These are phyloP conservation scores for Dothistroma septosporum DNA, from an alignment of 2,329 filamentous ascomycete genomes.

Conservation along the genomic window DNA sequence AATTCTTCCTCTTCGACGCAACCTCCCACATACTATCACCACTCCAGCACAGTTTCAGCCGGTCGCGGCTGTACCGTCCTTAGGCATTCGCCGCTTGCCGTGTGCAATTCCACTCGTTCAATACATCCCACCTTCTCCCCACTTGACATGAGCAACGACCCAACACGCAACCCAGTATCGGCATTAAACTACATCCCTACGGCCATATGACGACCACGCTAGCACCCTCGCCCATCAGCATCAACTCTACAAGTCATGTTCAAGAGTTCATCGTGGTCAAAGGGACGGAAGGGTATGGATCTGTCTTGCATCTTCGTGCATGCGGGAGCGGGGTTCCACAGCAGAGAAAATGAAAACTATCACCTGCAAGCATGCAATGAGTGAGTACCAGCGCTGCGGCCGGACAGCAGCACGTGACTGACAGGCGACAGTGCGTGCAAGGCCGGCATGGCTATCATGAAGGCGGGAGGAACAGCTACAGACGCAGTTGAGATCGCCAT, in stretches of 20 bases:
- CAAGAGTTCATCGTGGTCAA: constrained; percentile 2
- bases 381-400: constrained; percentile 52
- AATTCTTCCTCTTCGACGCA: neutral
- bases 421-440: constrained; percentile 65
- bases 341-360: constrained; percentile 73
- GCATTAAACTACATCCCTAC: neutral
- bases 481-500: constrained; percentile 90
- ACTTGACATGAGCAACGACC: constrained; percentile 5
- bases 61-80: neutral
- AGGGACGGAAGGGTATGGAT: constrained; percentile 38
- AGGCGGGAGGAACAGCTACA: constrained; percentile 70
- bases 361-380: constrained; percentile 85
- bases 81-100: neutral
- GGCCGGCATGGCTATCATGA: constrained; percentile 75
- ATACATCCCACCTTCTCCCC: neutral
- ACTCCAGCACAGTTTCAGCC: neutral
- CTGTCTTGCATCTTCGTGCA: constrained; percentile 86
- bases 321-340: constrained; percentile 88
- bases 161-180: neutral
- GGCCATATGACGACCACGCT: constrained; percentile 6
- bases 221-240: neutral
- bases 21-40: neutral
- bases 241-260: constrained; percentile 13
- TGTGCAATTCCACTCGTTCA: constrained; percentile 2
- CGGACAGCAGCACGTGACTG: constrained; percentile 13